phyloP scores from a whole-genome alignment of 2,329 filamentous ascomycete genomes.

The Sarocladiaceae sp. region DNA sequence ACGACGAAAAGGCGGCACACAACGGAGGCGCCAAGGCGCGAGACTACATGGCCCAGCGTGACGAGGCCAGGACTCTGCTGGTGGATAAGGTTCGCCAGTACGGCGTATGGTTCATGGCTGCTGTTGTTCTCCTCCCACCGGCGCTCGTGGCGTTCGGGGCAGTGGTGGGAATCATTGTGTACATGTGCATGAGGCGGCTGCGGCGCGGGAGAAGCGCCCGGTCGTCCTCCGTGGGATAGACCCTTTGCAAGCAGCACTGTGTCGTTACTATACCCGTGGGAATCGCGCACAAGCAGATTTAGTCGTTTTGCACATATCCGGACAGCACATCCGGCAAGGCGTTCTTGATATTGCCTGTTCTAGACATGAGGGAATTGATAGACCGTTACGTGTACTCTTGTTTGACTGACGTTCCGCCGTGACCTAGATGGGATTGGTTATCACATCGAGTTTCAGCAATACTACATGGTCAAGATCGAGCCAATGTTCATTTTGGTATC shows the following conservation, averaged over 20 bases:
- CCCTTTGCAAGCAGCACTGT: background rate
- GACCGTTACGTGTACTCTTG: background rate
- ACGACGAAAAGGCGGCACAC: conserved; percentile 18
- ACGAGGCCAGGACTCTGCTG: conserved; percentile 30
- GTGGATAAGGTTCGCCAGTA: conserved; percentile 38
- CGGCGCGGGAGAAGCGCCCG: conserved; percentile 5
- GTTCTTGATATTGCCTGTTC: conserved; percentile 2
- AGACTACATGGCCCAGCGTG: conserved; percentile 25
- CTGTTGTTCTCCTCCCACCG: conserved; percentile 43
- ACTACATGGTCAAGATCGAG: background rate
- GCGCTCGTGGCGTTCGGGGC: conserved; percentile 34
- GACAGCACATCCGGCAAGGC: background rate
- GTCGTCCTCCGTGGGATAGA: background rate
- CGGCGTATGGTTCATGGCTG: conserved; percentile 37
- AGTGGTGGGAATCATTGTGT: conserved; percentile 12
- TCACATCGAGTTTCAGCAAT: too few relatives aligned
- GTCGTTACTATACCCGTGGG: background rate
- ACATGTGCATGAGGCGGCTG: conserved; percentile 1
- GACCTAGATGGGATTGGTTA: too few relatives aligned
- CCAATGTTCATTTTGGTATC: background rate
- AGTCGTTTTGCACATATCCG: background rate
- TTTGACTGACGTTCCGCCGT: too few relatives aligned
- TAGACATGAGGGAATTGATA: conserved; percentile 7
- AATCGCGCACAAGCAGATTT: background rate
- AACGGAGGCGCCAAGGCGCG: conserved; percentile 20